These are phyloP conservation scores for Paramecium sexaurelia DNA, from an alignment of 73 alveolate species.

Conservation along the genomic window DNA sequence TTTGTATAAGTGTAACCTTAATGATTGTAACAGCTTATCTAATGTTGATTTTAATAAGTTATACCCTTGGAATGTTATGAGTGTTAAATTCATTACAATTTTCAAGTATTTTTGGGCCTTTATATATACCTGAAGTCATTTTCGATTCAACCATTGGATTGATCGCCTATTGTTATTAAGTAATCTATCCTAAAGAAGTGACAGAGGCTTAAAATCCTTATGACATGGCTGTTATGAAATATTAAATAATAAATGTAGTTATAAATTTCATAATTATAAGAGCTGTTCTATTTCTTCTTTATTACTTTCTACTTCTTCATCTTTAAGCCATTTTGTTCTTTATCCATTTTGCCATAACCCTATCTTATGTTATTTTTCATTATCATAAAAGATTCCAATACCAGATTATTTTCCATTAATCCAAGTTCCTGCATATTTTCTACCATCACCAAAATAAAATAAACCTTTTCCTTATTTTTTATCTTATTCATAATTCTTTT, in stretches of 20 bases:
- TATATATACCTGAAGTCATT: neutral
- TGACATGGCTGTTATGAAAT: neutral
- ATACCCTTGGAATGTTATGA: conserved; percentile 21
- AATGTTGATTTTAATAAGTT: neutral
- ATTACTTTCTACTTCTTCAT: conserved; percentile 32
- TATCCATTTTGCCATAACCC: conserved; percentile 70
- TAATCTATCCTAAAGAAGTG: neutral
- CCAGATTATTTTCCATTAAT: conserved; percentile 73
- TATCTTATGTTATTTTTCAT: conserved; percentile 50
- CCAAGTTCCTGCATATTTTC: conserved; percentile 73
- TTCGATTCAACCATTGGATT: neutral
- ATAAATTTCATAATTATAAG: neutral
- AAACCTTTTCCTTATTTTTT: conserved; percentile 78
- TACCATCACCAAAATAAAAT: conserved; percentile 68
- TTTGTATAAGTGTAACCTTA: conserved; percentile 9
- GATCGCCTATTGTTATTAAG: neutral
- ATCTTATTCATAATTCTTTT: conserved; percentile 61
- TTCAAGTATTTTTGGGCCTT: neutral
- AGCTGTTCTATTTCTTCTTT: neutral
- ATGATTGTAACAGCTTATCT: conserved; percentile 40
- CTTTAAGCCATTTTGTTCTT: conserved; percentile 56
- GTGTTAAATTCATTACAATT: neutral
- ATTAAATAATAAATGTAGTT: neutral
- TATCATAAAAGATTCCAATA: conserved; percentile 62
- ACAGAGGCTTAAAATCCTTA: neutral